Percentiles rank a stretch among this genome's conserved stretches.
phyloP scores from a whole-genome alignment of 2,329 filamentous ascomycete species.

The Nemania sp. region DNA sequence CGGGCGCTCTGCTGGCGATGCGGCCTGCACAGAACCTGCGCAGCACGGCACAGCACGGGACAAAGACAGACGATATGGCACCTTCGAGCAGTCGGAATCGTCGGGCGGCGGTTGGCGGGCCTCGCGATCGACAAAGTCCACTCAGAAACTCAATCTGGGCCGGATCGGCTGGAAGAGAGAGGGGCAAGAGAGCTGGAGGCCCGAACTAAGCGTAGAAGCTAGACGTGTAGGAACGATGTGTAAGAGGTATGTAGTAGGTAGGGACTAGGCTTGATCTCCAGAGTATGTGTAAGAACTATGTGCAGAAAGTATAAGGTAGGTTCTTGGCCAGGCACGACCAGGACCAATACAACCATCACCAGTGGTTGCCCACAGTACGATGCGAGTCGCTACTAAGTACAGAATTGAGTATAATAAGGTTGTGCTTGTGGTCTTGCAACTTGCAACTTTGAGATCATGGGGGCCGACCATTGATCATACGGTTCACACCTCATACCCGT shows the following conservation, averaged over 20 bases:
- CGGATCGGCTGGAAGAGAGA: constrained; percentile 14
- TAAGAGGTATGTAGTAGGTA: not conserved
- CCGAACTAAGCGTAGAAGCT: too few relatives aligned
- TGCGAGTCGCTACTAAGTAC: not conserved
- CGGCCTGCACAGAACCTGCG: too few relatives aligned
- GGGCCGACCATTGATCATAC: constrained; percentile 13
- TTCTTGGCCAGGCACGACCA: too few relatives aligned
- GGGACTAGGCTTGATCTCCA: too few relatives aligned
- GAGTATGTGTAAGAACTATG: too few relatives aligned
- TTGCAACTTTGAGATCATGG: constrained; percentile 16
- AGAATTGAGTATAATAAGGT: constrained; percentile 10
- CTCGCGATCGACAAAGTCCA: constrained; percentile 10
- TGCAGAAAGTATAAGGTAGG: not conserved
- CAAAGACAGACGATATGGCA: too few relatives aligned
- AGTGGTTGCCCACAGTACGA: not conserved
- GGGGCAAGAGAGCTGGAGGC: not conserved
- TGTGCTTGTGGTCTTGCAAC: constrained; percentile 17
- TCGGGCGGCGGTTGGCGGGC: constrained; percentile 16
- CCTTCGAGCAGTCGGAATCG: constrained; percentile 10
- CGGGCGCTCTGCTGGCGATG: constrained; percentile 18
- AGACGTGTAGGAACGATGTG: too few relatives aligned
- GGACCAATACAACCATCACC: too few relatives aligned
- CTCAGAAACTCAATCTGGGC: constrained; percentile 11
- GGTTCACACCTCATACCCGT: too few relatives aligned
- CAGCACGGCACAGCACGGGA: too few relatives aligned